A percentile compares a stretch with the other conserved stretches of the same genome.
Evolutionary conservation across 352 stramenopile genomes (phyloP).

Genomic region (Pythium grandisporangium): DNA sequence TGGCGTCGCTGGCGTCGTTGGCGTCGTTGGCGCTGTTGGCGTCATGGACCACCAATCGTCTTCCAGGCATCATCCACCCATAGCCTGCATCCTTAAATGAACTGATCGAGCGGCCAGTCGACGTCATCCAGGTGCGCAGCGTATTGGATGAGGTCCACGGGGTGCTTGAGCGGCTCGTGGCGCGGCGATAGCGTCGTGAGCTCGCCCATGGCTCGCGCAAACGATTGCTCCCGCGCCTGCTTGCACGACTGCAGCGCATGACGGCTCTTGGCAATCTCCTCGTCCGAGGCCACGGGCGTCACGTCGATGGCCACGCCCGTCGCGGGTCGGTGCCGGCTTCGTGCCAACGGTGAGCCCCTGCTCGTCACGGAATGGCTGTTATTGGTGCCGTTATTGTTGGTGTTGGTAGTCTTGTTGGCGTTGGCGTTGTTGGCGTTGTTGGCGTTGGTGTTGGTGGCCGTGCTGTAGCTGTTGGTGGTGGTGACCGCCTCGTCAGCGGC

Average conservation of each 20-base stretch:
- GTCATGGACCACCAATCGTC: no score
- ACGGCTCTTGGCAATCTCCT: constrained; percentile 61
- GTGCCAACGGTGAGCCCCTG: no score
- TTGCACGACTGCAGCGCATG: constrained; percentile 64
- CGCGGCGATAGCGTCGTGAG: constrained; percentile 72
- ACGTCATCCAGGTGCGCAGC: constrained; percentile 69
- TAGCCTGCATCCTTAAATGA: no score
- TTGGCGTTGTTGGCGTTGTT: no score
- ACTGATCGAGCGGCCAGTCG: constrained; percentile 35
- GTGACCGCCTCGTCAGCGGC: constrained; percentile 20
- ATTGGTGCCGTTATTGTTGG: no score
- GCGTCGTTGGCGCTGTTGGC: constrained; percentile 14
- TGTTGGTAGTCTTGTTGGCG: no score
- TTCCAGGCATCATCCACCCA: no score
- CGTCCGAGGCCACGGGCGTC: constrained; percentile 43
- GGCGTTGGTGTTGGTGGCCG: no score
- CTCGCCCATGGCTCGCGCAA: constrained; percentile 65
- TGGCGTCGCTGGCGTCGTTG: constrained; percentile 27
- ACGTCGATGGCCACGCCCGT: constrained; percentile 40
- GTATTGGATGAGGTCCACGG: constrained; percentile 81
- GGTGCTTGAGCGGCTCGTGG: constrained; percentile 67
- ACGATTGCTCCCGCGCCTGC: constrained; percentile 61
- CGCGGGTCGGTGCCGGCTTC: no score
- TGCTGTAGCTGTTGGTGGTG: no score
- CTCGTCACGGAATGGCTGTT: no score